These are phyloP conservation scores for Cryptococcus sp. DNA, from an alignment of 1,284 basidiomycete species.

Conservation along the genomic window DNA sequence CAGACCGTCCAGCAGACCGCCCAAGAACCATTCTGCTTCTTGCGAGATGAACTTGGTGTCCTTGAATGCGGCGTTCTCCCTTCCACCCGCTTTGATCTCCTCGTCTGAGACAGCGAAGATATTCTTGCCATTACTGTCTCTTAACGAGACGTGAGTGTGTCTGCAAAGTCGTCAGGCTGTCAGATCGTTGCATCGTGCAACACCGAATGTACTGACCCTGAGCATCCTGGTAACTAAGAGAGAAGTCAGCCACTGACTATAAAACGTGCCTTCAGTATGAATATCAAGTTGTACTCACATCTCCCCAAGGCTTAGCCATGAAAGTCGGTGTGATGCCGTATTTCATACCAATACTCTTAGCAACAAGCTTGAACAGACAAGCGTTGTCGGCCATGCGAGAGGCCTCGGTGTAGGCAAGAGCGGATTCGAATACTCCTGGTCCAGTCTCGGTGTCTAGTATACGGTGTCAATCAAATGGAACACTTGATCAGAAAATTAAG, in stretches of 20 bases:
- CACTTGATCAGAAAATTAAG: conserved; percentile 16
- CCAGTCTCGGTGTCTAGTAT: conserved; percentile 90
- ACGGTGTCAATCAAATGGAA: conserved; percentile 2
- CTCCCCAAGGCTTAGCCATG: conserved; percentile 96
- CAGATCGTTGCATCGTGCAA: neutral
- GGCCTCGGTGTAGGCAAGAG: conserved; percentile 83
- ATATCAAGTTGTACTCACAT: conserved; percentile 60
- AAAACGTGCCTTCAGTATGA: neutral
- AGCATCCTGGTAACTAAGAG: conserved; percentile 79
- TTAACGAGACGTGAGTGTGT: conserved; percentile 88
- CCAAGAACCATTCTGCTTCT: conserved; percentile 87
- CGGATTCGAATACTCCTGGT: conserved; percentile 87
- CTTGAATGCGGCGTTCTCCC: conserved; percentile 68
- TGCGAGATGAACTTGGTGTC: conserved; percentile 84
- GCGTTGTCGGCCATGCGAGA: conserved; percentile 92
- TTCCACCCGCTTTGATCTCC: conserved; percentile 64
- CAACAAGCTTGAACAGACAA: conserved; percentile 85
- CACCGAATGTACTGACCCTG: conserved; percentile 62
- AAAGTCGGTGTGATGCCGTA: conserved; percentile 88
- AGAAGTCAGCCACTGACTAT: neutral
- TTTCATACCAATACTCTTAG: conserved; percentile 89
- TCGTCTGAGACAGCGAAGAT: conserved; percentile 65
- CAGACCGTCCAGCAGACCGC: conserved; percentile 83
- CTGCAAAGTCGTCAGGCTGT: conserved; percentile 52
- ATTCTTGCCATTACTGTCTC: conserved; percentile 69